These are phyloP conservation scores for Aspergillus uvarum DNA, from an alignment of 2,329 filamentous ascomycete species.

Conservation along the genomic window DNA sequence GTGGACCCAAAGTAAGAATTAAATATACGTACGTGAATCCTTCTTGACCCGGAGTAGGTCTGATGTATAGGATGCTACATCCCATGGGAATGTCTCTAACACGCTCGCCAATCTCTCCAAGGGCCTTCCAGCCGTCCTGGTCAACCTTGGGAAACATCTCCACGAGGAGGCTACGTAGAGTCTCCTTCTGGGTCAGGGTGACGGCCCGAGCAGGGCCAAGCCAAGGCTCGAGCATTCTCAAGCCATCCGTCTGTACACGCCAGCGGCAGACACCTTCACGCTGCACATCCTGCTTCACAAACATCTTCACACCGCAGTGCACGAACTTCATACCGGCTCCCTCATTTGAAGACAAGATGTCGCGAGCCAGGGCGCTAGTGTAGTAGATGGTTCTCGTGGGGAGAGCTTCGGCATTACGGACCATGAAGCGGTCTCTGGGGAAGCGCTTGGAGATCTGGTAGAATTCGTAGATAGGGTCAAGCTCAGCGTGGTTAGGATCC, in stretches of 20 bases:
- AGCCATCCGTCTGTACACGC: conserved; percentile 93
- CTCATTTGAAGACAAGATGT: conserved; percentile 84
- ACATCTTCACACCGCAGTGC: conserved; percentile 97
- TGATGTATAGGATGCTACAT: conserved; percentile 84
- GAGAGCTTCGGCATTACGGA: conserved; percentile 84
- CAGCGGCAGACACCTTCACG: conserved; percentile 83
- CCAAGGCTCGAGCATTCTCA: conserved; percentile 88
- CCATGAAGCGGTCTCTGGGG: conserved; percentile 89
- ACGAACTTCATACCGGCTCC: conserved; percentile 91
- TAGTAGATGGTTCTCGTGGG: conserved; percentile 97
- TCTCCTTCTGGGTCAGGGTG: conserved; percentile 71
- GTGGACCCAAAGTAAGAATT: not conserved
- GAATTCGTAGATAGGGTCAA: conserved; percentile 75
- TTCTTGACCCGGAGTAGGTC: conserved; percentile 62
- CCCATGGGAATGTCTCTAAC: conserved; percentile 81
- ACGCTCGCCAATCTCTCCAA: conserved; percentile 84
- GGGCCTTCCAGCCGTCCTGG: conserved; percentile 68
- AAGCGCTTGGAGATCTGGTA: conserved; percentile 83
- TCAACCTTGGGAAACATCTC: conserved; percentile 96
- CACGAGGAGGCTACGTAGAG: conserved; percentile 76
- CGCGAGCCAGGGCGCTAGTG: conserved; percentile 77
- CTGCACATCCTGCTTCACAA: conserved; percentile 94
- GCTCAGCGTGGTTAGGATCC: conserved; percentile 68
- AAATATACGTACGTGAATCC: conserved; percentile 50
- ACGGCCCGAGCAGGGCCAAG: conserved; percentile 77